Evolutionary conservation across 768 basidiomycete genomes (phyloP), one percentile per base, ranked within the genome.

Genomic region (Coprinellus aureogranulatus): DNA sequence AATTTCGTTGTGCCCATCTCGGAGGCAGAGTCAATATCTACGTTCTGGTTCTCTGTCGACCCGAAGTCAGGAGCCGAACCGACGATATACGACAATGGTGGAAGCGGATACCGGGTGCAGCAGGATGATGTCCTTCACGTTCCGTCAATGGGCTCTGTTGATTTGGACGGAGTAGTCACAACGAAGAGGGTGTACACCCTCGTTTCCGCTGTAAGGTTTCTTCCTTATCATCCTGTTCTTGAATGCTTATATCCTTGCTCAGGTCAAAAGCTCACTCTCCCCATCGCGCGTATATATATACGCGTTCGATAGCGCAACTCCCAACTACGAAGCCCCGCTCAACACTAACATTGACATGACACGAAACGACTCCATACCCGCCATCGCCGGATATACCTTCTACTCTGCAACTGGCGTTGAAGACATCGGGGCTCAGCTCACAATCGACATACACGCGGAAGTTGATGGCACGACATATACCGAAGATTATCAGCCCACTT

Each of bases 31-130:
- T 76, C 75, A 12, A 64, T 77, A 37, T 72, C 74, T 3, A 70
- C 66, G 28, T 77, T 77, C 63, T 77, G 75, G 76, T 77, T 78
- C 59, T 66, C 68, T 5, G 69, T 76, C 6, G 67, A 76, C 52
- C 70, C 74, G 47, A 62, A 67, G 18, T 64, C 74, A 51, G 75
- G 73, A 10, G 66, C 67, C 18, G 58, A 59, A 3, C 58, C 69
- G 0, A 63, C 61, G 1, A 59, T 60, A 1, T 64, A 75, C 51
- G 67, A 75, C 34, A 78, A 78, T 58, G 67, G 64, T 10, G 75
- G 75, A 0, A 54, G 61, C 30, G 70, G 69, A 2, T 77, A 76
- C 58, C 30, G 56, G 20, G 40, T 76, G 5, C 60, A 62, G 16
- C 74, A 76, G 58, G 76, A 77, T 57, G 60, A 62, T 16, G 22